A percentile compares a stretch with the other conserved stretches of the same genome.
phyloP scores from a whole-genome alignment of 371 early-diverging fungal species.

The Mucor saturninus region DNA sequence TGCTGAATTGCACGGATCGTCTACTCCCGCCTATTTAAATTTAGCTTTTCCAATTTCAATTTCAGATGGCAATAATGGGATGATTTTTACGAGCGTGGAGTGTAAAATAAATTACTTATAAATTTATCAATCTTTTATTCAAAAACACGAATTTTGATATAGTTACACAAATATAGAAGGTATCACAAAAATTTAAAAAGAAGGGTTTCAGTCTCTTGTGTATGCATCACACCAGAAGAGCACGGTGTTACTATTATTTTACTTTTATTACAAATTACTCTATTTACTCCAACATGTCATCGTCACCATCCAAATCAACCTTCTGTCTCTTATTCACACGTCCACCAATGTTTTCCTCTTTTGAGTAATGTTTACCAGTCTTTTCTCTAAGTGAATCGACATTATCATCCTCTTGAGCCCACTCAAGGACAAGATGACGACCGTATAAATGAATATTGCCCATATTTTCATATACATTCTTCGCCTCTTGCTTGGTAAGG shows the following conservation, averaged over 20 bases:
- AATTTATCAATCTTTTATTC: too few species aligned
- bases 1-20: not conserved
- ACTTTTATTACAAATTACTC: not conserved
- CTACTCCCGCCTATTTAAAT: not conserved
- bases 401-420: slow-evolving; percentile 85
- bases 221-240: not conserved
- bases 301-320: slow-evolving; percentile 56
- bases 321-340: slow-evolving; percentile 57
- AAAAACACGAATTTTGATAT: too few species aligned
- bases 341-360: slow-evolving; percentile 54
- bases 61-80: not conserved
- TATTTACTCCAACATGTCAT: slow-evolving; percentile 40
- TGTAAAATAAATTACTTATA: too few species aligned
- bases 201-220: not conserved
- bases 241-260: not conserved
- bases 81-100: too few species aligned
- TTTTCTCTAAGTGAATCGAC: slow-evolving; percentile 72
- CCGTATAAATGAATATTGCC: slow-evolving; percentile 98
- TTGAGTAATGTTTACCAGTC: slow-evolving; percentile 66
- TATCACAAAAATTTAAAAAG: not conserved
- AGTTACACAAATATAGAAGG: too few species aligned
- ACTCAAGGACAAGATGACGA: slow-evolving; percentile 96
- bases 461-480: slow-evolving; percentile 88
- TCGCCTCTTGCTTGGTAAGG: slow-evolving; percentile 91
- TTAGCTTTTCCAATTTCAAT: not conserved